A percentile compares a stretch with the other conserved stretches of the same genome.
phyloP scores from a whole-genome alignment of 2,329 filamentous ascomycete species.

The Diplodia seriata region DNA sequence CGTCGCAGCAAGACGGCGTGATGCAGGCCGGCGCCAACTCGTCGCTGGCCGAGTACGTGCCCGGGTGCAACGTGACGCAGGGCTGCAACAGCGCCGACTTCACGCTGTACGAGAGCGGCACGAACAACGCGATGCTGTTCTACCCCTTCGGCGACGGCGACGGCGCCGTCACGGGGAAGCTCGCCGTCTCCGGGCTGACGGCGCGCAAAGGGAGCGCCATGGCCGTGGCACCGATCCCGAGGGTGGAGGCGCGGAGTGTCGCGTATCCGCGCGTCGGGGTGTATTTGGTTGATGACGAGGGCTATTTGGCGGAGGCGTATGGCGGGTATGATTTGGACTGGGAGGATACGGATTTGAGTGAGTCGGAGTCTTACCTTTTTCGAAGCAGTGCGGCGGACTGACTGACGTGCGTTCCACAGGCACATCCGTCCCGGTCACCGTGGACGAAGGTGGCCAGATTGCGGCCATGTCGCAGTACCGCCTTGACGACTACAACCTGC shows the following conservation, averaged over 20 bases:
- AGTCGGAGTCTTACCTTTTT: too few relatives aligned
- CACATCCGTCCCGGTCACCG: neutral
- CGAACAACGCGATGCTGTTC: neutral
- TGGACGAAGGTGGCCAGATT: constrained; percentile 9
- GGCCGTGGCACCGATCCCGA: constrained; percentile 9
- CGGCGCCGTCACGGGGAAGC: neutral
- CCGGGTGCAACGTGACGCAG: constrained; percentile 7
- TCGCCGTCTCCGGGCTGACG: neutral
- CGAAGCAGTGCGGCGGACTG: too few relatives aligned
- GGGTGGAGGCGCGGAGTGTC: neutral
- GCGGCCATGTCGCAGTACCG: constrained; percentile 20
- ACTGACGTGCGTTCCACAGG: too few relatives aligned
- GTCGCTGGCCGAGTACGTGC: constrained; percentile 1
- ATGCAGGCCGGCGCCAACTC: neutral
- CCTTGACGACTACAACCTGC: constrained; percentile 19
- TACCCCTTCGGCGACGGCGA: neutral
- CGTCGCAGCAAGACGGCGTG: too few relatives aligned
- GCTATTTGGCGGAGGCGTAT: neutral
- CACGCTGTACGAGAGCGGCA: neutral
- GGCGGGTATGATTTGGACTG: neutral
- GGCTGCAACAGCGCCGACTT: constrained; percentile 16
- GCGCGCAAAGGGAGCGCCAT: neutral
- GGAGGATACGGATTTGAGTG: neutral
- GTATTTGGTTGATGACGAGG: neutral
- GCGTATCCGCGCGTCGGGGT: neutral